phyloP scores from a whole-genome alignment of 2,329 filamentous ascomycete species.

The Ophiostoma sp. region DNA sequence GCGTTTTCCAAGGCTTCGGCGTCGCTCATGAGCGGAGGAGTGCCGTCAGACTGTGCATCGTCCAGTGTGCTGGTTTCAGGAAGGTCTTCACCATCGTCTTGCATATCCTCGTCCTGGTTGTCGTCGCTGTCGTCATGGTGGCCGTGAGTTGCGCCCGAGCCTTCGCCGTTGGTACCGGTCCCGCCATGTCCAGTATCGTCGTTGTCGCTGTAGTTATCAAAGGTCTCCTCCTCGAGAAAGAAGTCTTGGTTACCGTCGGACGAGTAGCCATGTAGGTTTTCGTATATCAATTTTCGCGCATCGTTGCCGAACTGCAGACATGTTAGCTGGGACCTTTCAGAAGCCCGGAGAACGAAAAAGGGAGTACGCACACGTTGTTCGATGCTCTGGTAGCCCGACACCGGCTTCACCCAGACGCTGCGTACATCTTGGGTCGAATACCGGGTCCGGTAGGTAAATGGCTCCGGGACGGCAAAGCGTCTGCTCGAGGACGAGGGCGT shows the following conservation, averaged over 20 bases:
- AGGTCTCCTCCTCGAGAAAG: background rate
- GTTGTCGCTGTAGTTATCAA: background rate
- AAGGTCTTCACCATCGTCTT: background rate
- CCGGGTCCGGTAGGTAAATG: background rate
- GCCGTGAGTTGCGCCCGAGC: background rate
- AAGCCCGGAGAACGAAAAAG: background rate
- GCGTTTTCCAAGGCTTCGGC: background rate
- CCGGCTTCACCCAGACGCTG: conserved; percentile 33
- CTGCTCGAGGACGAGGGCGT: background rate
- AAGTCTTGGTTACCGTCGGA: conserved; percentile 3
- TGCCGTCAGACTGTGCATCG: background rate
- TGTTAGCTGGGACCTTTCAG: background rate
- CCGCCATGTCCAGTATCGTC: background rate
- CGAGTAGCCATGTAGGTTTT: background rate
- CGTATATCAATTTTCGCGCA: conserved; percentile 22
- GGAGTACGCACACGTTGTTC: conserved; percentile 33
- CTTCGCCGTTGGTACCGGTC: background rate
- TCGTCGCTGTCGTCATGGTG: background rate
- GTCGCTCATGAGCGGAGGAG: background rate
- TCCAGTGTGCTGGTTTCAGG: background rate
- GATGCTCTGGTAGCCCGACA: conserved; percentile 34
- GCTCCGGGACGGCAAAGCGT: background rate
- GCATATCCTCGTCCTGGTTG: background rate
- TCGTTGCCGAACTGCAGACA: conserved; percentile 26
- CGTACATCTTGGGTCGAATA: conserved; percentile 24